A percentile compares a stretch with the other conserved stretches of the same genome.
Evolutionary conservation across 257 asterid genomes (phyloP).

Genomic region (Penstemon barbatus): DNA sequence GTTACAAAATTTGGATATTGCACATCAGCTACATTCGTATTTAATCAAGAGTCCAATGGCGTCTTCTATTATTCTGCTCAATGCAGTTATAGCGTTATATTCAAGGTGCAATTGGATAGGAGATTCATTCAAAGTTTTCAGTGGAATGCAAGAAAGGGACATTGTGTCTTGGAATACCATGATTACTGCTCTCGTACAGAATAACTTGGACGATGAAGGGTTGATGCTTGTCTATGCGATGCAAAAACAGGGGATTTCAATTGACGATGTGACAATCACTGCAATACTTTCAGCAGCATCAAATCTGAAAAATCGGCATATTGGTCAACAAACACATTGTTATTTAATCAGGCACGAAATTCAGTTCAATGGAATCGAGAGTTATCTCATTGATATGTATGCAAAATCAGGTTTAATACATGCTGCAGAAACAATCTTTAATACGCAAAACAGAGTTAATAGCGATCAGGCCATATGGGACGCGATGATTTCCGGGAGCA

Average conservation of each 20-base stretch:
- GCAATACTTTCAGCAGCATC: conserved; percentile 65
- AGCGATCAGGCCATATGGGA: conserved; percentile 76
- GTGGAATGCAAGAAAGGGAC: conserved; percentile 54
- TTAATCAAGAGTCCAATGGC: conserved; percentile 38
- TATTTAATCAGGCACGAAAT: conserved; percentile 53
- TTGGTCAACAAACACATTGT: conserved; percentile 62
- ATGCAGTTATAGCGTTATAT: conserved; percentile 53
- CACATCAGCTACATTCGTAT: conserved; percentile 55
- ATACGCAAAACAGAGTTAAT: conserved; percentile 24
- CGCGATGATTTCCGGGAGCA: conserved; percentile 69
- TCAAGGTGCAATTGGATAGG: conserved; percentile 48
- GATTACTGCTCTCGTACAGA: conserved; percentile 56
- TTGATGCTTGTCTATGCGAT: conserved; percentile 61
- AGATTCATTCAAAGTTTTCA: conserved; percentile 52
- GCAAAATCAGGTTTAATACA: conserved; percentile 48
- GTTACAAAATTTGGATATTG: conserved; percentile 43
- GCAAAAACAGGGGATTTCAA: conserved; percentile 48
- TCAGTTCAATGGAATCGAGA: conserved; percentile 55
- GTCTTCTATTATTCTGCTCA: conserved; percentile 37
- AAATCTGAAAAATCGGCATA: conserved; percentile 44
- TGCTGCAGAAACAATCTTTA: conserved; percentile 50
- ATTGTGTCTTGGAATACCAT: conserved; percentile 68
- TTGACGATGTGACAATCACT: conserved; percentile 54
- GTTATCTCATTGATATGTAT: conserved; percentile 67
- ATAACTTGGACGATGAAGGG: conserved; percentile 50